Base-by-base conservation (phyloP, 164 flowering plant genomes). In the Saururus chinensis region DNA sequence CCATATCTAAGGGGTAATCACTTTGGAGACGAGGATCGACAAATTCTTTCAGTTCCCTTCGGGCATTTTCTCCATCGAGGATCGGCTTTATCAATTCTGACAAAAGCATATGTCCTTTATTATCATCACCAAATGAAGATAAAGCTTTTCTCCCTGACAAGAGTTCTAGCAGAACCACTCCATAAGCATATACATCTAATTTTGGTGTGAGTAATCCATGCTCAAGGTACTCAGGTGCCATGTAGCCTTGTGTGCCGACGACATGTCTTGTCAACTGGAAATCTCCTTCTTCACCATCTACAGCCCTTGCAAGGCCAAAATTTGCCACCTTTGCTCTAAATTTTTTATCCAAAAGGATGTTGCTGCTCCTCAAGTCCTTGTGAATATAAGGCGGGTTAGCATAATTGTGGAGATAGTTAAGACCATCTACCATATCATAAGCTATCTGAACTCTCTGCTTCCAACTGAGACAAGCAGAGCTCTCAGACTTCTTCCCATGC, bases 191-290 rank as follows among this genome's bases (percentile, higher is more conserved):
- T 19, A 87, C 87, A 68, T 87, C 95, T 0, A 85, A 59, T 55
- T 83, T 85, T 8, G 84, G 80, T 2, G 90, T 85, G 40, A 84
- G 65, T 22, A 82, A 68, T 0, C 91, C 95, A 62, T 78, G 77
- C 61, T 85, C 86, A 0, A 84, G 64, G 59, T 85, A 85, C 74
- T 88, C 95, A 0, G 87, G 91, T 0, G 91, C 77, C 89, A 88
- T 72, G 54, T 82, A 88, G 0, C 95, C 92, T 23, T 78, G 71
- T 35, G 89, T 84, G 2, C 95, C 95, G 16, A 82, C 72, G 0
- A 88, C 85, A 67, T 83, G 85, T 56, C 83, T 70, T 1, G 88
- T 84, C 65, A 83, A 22, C n/a, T 72, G 82, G 64, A 77, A 40
- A 7, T 64, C 79, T 4, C 63, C 78, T 20, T 70, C 73, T 10